Percentiles rank a stretch among this genome's conserved stretches.
Conservation (phyloP, 2,329 filamentous ascomycete genomes). For the Calonectria leucothoes region DNA sequence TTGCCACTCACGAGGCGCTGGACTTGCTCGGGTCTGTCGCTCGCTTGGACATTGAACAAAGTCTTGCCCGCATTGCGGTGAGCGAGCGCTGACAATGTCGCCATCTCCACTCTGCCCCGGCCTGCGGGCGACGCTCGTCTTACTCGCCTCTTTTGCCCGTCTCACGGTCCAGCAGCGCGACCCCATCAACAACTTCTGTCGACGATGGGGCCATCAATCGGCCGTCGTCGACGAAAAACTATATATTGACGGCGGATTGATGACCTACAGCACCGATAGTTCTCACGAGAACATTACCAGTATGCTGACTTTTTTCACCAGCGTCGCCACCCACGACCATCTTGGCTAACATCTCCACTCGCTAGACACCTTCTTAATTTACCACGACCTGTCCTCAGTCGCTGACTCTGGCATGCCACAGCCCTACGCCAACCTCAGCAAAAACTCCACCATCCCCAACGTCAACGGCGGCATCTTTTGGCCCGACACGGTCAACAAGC, state of each 20-base stretch:
- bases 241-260: slow-evolving; percentile 71
- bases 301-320: slow-evolving; percentile 48
- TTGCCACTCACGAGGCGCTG: not conserved
- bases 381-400: slow-evolving; percentile 64
- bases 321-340: not conserved
- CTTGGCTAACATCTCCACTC: not conserved
- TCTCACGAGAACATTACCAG: slow-evolving; percentile 67
- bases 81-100: slow-evolving; percentile 34
- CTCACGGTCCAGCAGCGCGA: slow-evolving; percentile 54
- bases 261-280: slow-evolving; percentile 63
- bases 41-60: not conserved
- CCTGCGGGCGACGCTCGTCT: slow-evolving; percentile 31
- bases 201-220: slow-evolving; percentile 69
- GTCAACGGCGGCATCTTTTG: slow-evolving; percentile 62
- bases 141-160: slow-evolving; percentile 31
- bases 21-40: not conserved
- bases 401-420: slow-evolving; percentile 60
- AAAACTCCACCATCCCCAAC: slow-evolving; percentile 66
- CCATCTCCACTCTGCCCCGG: slow-evolving; percentile 28
- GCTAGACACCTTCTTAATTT: slow-evolving; percentile 55
- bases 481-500: slow-evolving; percentile 72
- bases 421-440: slow-evolving; percentile 68
- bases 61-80: slow-evolving; percentile 18
- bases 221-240: slow-evolving; percentile 68
- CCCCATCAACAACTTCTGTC: slow-evolving; percentile 65